These are phyloP conservation scores for Paracamarosporium sp. DNA, from an alignment of 2,329 filamentous ascomycete species.

Conservation along the genomic window DNA sequence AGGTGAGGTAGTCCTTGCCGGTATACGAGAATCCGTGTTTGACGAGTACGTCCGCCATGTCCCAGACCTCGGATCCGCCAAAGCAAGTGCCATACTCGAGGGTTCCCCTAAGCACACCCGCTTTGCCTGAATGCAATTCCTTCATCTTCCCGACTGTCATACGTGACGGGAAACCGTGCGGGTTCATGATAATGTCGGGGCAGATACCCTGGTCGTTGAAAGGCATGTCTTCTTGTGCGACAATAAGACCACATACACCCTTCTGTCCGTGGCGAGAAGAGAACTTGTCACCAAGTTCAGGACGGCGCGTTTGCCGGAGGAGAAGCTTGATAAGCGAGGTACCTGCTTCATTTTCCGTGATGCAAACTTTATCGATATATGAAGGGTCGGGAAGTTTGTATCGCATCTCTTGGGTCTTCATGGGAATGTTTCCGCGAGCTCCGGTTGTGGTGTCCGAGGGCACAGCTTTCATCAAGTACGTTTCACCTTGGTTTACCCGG, in stretches of 20 bases:
- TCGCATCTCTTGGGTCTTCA: conserved; percentile 68
- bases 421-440: conserved; percentile 66
- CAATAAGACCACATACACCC: conserved; percentile 95
- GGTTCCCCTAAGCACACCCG: conserved; percentile 82
- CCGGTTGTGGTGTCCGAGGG: conserved; percentile 79
- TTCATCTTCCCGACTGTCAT: conserved; percentile 99
- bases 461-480: conserved; percentile 88
- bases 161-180: conserved; percentile 98
- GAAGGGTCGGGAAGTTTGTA: conserved; percentile 85
- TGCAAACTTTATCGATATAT: conserved; percentile 96
- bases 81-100: conserved; percentile 91
- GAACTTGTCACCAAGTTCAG: conserved; percentile 97
- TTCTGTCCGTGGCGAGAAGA: conserved; percentile 98
- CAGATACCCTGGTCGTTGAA: conserved; percentile 89
- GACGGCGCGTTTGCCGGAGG: conserved; percentile 91
- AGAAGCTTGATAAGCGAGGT: conserved; percentile 90
- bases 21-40: conserved; percentile 93
- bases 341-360: conserved; percentile 85
- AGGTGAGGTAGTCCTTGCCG: conserved; percentile 96
- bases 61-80: conserved; percentile 82
- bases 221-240: conserved; percentile 95
- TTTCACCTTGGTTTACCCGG: conserved; percentile 77
- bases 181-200: conserved; percentile 99
- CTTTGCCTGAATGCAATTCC: conserved; percentile 93
- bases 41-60: conserved; percentile 86